A percentile compares a stretch with the other conserved stretches of the same genome.
Evolutionary conservation across 805 yeast genomes (phyloP).

Genomic region (Yamadazyma philogaea): DNA sequence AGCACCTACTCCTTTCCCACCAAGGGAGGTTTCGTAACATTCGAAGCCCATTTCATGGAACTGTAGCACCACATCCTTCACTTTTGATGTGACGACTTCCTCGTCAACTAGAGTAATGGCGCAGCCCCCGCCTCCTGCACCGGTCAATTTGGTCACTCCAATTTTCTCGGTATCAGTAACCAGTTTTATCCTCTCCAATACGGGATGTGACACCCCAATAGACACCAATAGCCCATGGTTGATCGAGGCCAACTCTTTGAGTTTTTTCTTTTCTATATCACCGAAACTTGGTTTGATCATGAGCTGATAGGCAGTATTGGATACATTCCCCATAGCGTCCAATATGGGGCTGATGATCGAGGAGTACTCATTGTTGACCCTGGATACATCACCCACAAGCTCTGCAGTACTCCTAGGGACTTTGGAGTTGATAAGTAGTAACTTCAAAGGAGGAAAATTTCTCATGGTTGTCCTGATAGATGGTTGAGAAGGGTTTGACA

Average conservation of each 20-base stretch:
- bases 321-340: slow-evolving; percentile 72
- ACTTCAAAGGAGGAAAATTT: slow-evolving; percentile 67
- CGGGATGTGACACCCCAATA: slow-evolving; percentile 89
- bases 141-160: slow-evolving; percentile 92
- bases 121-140: slow-evolving; percentile 99
- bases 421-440: slow-evolving; percentile 78
- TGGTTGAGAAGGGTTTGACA: slow-evolving; percentile 47
- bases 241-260: slow-evolving; percentile 65
- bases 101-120: slow-evolving; percentile 78
- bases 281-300: slow-evolving; percentile 54
- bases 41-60: slow-evolving; percentile 56
- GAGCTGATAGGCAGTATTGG: slow-evolving; percentile 67
- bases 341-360: slow-evolving; percentile 55
- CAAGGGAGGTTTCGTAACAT: slow-evolving; percentile 75
- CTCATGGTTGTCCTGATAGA: slow-evolving; percentile 66
- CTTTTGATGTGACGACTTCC: slow-evolving; percentile 29
- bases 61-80: slow-evolving; percentile 34
- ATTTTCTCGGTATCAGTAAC: slow-evolving; percentile 60
- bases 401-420: slow-evolving; percentile 87
- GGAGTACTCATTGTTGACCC: slow-evolving; percentile 51
- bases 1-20: slow-evolving; percentile 85
- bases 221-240: slow-evolving; percentile 87
- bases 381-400: slow-evolving; percentile 74
- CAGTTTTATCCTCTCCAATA: slow-evolving; percentile 71
- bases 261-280: slow-evolving; percentile 29